Conservation (phyloP, 805 yeast genomes). For the Hanseniaspora jakobsenii region DNA sequence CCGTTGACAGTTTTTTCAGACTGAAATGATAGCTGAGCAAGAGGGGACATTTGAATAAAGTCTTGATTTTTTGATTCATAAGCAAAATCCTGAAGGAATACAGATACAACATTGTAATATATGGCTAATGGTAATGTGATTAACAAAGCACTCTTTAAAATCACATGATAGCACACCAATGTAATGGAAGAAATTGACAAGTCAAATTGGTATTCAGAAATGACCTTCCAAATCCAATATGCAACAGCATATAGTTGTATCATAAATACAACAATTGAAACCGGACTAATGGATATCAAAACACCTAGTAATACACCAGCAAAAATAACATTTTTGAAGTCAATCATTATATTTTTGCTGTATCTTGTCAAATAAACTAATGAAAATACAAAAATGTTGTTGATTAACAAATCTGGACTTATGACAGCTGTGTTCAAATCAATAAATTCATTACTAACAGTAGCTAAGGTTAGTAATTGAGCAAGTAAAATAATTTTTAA, state of each 20-base stretch:
- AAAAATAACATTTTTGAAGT: background rate
- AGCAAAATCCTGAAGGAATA: slow-evolving; percentile 20
- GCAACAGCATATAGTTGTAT: background rate
- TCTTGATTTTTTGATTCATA: slow-evolving; percentile 45
- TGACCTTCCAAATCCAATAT: slow-evolving; percentile 9
- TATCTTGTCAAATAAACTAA: slow-evolving; percentile 2
- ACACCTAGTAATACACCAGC: background rate
- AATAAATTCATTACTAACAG: background rate
- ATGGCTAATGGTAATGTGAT: slow-evolving; percentile 15
- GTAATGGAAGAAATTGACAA: background rate
- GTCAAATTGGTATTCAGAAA: slow-evolving; percentile 6
- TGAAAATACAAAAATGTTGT: background rate
- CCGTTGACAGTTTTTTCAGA: slow-evolving; percentile 30
- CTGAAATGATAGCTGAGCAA: slow-evolving; percentile 50
- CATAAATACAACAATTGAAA: background rate
- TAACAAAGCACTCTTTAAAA: slow-evolving; percentile 15
- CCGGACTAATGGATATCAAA: slow-evolving; percentile 4
- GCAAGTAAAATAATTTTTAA: background rate
- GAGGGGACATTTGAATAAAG: slow-evolving; percentile 45
- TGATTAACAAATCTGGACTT: slow-evolving; percentile 2
- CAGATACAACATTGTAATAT: slow-evolving; percentile 18
- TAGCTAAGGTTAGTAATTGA: background rate
- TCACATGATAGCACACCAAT: slow-evolving; percentile 3
- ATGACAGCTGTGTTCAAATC: background rate
- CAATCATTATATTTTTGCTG: background rate